phyloP scores from a whole-genome alignment of 805 yeast genomes.

The Candida corydali region DNA sequence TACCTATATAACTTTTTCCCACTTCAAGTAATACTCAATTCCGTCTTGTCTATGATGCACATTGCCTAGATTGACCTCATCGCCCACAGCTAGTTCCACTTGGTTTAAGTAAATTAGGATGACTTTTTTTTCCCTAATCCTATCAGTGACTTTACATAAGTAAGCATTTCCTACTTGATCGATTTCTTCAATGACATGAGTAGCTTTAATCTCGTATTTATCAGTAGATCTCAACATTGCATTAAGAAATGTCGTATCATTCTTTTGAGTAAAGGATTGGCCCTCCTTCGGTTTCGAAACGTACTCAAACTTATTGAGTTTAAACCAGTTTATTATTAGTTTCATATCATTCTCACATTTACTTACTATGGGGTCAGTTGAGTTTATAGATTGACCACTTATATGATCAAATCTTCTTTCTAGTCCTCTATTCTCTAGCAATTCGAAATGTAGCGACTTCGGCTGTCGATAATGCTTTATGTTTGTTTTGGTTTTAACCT shows the following conservation, averaged over 20 bases:
- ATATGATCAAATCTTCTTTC: slow-evolving; percentile 2
- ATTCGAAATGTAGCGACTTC: slow-evolving; percentile 2
- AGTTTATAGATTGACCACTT: slow-evolving; percentile 1
- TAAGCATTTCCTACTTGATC: slow-evolving; percentile 2
- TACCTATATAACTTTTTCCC: slow-evolving; percentile 5
- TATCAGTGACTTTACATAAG: not conserved
- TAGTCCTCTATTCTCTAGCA: slow-evolving; percentile 7
- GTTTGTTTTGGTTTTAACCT: not conserved
- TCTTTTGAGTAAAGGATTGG: no score
- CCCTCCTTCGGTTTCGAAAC: no score
- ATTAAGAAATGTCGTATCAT: not conserved
- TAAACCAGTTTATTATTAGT: slow-evolving; percentile 5
- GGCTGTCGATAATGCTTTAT: not conserved
- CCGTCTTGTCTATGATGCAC: not conserved
- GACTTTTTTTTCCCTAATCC: not conserved
- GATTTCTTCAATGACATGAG: slow-evolving; percentile 5
- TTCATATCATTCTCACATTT: slow-evolving; percentile 2
- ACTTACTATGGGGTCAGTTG: slow-evolving; percentile 1
- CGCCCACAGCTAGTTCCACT: slow-evolving; percentile 2
- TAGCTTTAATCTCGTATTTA: not conserved
- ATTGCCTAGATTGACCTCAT: slow-evolving; percentile 4
- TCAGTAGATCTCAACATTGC: not conserved
- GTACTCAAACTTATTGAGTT: slow-evolving; percentile 4
- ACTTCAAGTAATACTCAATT: slow-evolving; percentile 4
- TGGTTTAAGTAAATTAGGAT: slow-evolving; percentile 3